Base-by-base conservation (phyloP, 129 eudicot genomes). In the Heracleum sosnowskyi region DNA sequence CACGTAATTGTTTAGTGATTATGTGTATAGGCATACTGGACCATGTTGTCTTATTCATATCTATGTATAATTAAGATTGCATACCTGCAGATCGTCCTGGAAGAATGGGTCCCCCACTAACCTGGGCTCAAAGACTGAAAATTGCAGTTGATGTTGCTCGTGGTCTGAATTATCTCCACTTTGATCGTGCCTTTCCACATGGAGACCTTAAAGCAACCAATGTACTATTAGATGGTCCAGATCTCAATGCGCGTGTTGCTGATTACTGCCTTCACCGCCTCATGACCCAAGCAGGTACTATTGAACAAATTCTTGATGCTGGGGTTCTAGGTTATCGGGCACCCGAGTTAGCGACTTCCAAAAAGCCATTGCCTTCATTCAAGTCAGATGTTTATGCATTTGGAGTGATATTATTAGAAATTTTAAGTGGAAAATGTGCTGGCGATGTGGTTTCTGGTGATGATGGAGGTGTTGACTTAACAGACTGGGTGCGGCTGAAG, bases 251-350 rank as follows among this genome's bases (percentile, higher is more conserved):
- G 3, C 92, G 99, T 9, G 97, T 96, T 16, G 97, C 97, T 2
- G 99, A 96, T 79, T 92, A 92, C 83, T 92, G 97, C 79, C 97
- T 96, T 75, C 99, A 96, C 85, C 95, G 99, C 29, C 91, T 96
- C 7, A 96, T 96, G 97, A 96, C 96, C 69, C 99, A 96, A 84
- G 91, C 97, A 42, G 97, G 97, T 29, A 92, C 97, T 39, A 79
- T 84, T 9, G 99, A 96, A 73, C 99, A 96, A 79, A 96, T 96
- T 62, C 97, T 96, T 11, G 99, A 96, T 45, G 92, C 99, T 5
- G 99, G 99, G 26, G 97, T 90, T 35, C 76, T 96, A 36, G 97
- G 99, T n/a, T 96, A 96, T 70, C 95, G 99, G 28, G 96, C 99
- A 36, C 99, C 99, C 0, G 99, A 96, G 76, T 80, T 96, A 40